Evolutionary conservation across 805 yeast genomes (phyloP), one percentile per base, ranked within the genome.

Genomic region (Lachancea dasiensis): DNA sequence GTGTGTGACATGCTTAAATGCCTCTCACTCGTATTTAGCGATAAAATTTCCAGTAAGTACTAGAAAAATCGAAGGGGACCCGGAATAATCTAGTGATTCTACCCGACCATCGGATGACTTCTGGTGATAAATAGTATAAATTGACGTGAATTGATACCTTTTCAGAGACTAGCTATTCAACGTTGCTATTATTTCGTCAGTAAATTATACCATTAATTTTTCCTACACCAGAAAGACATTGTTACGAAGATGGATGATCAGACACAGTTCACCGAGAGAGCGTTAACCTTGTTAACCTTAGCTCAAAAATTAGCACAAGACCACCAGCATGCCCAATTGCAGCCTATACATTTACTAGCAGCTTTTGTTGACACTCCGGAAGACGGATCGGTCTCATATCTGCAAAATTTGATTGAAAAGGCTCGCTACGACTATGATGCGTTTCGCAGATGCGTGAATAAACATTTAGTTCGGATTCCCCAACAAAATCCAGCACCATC

Each of bases 211-310:
- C n/a, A n/a, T n/a, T n/a, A n/a, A n/a, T n/a, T n/a, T n/a, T n/a
- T n/a, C n/a, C n/a, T n/a, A n/a, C n/a, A n/a, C n/a, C n/a, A n/a
- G n/a, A n/a, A n/a, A n/a, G n/a, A n/a, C n/a, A n/a, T n/a, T n/a
- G n/a, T n/a, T n/a, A n/a, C 16, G 15, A 47, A 28, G 14, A 59
- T 52, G 56, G 66, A 65, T 68, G 70, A 67, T 52, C 67, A 66
- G 48, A 59, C 89, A 42, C 89, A 86, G 70, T 84, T 86, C 50
- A 92, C 98, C 45, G 97, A 92, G 61, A 84, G 92, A 61, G 97
- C 97, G 30, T 75, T 86, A 52, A 79, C 74, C 38, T 75, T 90
- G 44, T 70, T 92, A 35, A 81, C 84, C 50, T 70, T 76, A 52
- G 95, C 97, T 38, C 76, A 79, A 42, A 76, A 81, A 56, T 64